phyloP scores from a whole-genome alignment of 1,284 basidiomycete genomes.

The Melampsora larici-populina region DNA sequence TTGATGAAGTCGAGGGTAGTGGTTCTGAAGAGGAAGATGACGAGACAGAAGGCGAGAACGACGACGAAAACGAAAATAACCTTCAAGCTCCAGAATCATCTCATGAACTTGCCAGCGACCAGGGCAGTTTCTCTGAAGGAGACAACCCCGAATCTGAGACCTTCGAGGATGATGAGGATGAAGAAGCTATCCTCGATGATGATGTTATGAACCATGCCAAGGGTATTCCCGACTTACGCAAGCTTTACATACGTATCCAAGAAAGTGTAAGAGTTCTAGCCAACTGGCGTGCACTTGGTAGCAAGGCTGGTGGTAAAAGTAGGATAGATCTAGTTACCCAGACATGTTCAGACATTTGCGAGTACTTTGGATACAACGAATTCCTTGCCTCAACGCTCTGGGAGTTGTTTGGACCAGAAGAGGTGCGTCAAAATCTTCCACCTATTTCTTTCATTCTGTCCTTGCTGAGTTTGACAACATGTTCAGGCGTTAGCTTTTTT shows the following conservation, averaged over 20 bases:
- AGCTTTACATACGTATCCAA: slow-evolving; percentile 64
- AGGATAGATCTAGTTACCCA: slow-evolving; percentile 80
- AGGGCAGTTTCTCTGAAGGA: slow-evolving; percentile 54
- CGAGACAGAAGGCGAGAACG: slow-evolving; percentile 60
- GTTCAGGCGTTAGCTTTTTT: slow-evolving; percentile 91
- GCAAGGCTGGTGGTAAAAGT: slow-evolving; percentile 30
- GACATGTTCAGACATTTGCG: slow-evolving; percentile 79
- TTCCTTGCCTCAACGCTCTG: slow-evolving; percentile 93
- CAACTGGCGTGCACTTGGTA: slow-evolving; percentile 57
- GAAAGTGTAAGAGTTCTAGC: slow-evolving; percentile 76
- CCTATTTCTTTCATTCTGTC: background rate
- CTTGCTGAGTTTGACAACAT: background rate
- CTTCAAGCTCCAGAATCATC: slow-evolving; percentile 73
- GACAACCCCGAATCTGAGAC: slow-evolving; percentile 12
- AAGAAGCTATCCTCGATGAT: slow-evolving; percentile 18
- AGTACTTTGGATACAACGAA: slow-evolving; percentile 96
- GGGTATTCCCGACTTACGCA: slow-evolving; percentile 37
- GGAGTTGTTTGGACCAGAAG: slow-evolving; percentile 84
- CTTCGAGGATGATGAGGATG: slow-evolving; percentile 45
- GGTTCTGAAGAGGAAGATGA: slow-evolving; percentile 43
- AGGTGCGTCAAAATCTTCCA: slow-evolving; percentile 60
- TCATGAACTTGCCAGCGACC: slow-evolving; percentile 76
- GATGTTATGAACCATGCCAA: slow-evolving; percentile 41
- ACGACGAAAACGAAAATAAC: slow-evolving; percentile 63
- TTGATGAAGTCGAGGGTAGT: slow-evolving; percentile 44